Conservation (phyloP, 108 stramenopile genomes). For the Discostella stelligeroides region DNA sequence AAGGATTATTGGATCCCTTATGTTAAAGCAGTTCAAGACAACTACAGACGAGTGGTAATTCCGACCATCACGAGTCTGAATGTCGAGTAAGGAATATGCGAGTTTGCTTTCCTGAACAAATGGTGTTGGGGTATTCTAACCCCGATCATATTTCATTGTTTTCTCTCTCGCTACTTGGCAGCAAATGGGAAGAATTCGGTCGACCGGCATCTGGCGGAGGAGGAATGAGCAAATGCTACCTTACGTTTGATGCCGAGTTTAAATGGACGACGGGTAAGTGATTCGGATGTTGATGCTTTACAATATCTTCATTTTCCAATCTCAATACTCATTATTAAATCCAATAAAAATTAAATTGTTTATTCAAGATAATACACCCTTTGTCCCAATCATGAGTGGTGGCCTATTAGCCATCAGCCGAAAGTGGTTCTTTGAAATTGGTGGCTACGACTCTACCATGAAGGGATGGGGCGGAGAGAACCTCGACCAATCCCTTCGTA, state of each 20-base stretch:
- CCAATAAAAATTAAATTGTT: not conserved
- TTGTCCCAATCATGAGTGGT: constrained; percentile 49
- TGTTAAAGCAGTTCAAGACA: constrained; percentile 31
- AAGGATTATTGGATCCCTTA: constrained; percentile 48
- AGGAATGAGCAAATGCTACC: constrained; percentile 52
- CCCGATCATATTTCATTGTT: not conserved
- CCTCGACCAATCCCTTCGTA: constrained; percentile 47
- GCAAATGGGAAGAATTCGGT: constrained; percentile 35
- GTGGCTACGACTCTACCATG: constrained; percentile 47
- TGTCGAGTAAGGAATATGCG: constrained; percentile 19
- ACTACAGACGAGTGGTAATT: constrained; percentile 48
- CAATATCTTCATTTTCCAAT: not conserved
- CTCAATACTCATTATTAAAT: not conserved
- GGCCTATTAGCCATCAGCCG: constrained; percentile 46
- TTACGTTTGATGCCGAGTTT: constrained; percentile 52
- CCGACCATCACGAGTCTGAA: constrained; percentile 44
- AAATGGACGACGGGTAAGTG: constrained; percentile 37
- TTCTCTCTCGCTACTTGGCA: not conserved
- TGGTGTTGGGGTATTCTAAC: not conserved
- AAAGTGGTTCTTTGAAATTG: constrained; percentile 53
- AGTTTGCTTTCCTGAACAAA: not conserved
- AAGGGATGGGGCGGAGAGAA: constrained; percentile 50
- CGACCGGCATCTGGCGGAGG: constrained; percentile 25
- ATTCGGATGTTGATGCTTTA: not conserved
- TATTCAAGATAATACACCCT: constrained; percentile 23